Base-by-base conservation (phyloP, 108 stramenopile genomes). In the Fragilariopsis cylindrus region DNA sequence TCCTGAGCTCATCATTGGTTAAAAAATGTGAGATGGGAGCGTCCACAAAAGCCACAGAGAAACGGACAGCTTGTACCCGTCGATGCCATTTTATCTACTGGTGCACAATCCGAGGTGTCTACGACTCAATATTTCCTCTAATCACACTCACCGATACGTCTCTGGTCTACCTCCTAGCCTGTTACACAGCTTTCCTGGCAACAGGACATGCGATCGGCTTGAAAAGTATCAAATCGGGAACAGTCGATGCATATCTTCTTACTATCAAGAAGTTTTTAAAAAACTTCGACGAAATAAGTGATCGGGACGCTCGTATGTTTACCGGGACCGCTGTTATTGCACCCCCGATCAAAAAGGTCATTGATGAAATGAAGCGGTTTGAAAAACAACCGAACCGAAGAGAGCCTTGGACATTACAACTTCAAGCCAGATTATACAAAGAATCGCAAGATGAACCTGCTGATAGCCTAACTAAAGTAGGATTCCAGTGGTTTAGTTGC, bases 71-170 rank as follows among this genome's bases (percentile, higher is more conserved):
- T 69, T 15, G 50, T 69, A 18, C 69, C 69, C 48, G 48, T 7
- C 48, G 69, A 69, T 50, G 50, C 50, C 69, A 69, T 30, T 69
- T 21, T 45, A 18, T 69, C 69, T 21, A 12, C 18, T 69, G 50
- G 16, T 53, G 48, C 15, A 12, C 18, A 7, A 7, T 7, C 19
- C 11, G 18, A 19, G 19, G 30, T 39, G 11, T 50, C 9, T 7
- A 18, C 16, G 50, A 69, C 50, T 13, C 19, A n/a, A 15, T 18
- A 7, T 16, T 53, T 11, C 48, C 19, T 60, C 11, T 53, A 18
- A 16, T n/a, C 50, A 13, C 50, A 12, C 9, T 53, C 50, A 12
- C 69, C n/a, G 9, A 53, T 7, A 50, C 18, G 49, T 18, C 39
- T 52, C 7, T 18, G 12, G 18, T 30, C 18, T 50, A 18, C 11